phyloP scores from a whole-genome alignment of 768 basidiomycete genomes.

The Glaciozyma martinii region DNA sequence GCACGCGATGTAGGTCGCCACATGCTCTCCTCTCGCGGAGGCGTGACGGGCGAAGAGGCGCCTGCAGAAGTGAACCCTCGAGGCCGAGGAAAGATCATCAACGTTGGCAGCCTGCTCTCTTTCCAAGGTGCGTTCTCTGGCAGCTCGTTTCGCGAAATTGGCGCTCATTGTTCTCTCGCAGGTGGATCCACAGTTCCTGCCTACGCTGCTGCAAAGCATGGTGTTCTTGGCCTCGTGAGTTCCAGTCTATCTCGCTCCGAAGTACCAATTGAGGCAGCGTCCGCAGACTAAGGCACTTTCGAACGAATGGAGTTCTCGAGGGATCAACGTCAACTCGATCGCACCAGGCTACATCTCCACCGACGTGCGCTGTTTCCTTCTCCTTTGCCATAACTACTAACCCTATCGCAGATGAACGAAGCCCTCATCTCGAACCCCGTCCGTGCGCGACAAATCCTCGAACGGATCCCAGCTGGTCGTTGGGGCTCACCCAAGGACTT shows the following conservation, averaged over 20 bases:
- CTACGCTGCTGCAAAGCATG: slow-evolving; percentile 81
- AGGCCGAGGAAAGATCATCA: slow-evolving; percentile 61
- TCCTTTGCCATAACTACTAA: too few species aligned
- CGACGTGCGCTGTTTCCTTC: slow-evolving; percentile 34
- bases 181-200: slow-evolving; percentile 66
- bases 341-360: slow-evolving; percentile 50
- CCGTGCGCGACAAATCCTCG: slow-evolving; percentile 60
- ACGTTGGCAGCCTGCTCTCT: slow-evolving; percentile 49
- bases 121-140: slow-evolving; percentile 16
- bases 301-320: slow-evolving; percentile 85
- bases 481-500: slow-evolving; percentile 69
- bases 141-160: slow-evolving; percentile 5
- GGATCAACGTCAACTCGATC: slow-evolving; percentile 80
- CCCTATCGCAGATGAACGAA: slow-evolving; percentile 59
- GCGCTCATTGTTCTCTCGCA: background rate
- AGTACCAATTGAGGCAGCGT: too few species aligned
- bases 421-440: slow-evolving; percentile 57
- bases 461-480: slow-evolving; percentile 55
- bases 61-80: slow-evolving; percentile 37
- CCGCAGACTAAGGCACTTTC: slow-evolving; percentile 66
- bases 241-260: background rate
- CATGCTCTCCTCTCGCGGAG: slow-evolving; percentile 58
- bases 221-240: slow-evolving; percentile 45
- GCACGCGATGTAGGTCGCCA: slow-evolving; percentile 78
- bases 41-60: slow-evolving; percentile 38